Evolutionary conservation across 345 rosid genomes (phyloP).

Genomic region (Mallotus nudiflorus): DNA sequence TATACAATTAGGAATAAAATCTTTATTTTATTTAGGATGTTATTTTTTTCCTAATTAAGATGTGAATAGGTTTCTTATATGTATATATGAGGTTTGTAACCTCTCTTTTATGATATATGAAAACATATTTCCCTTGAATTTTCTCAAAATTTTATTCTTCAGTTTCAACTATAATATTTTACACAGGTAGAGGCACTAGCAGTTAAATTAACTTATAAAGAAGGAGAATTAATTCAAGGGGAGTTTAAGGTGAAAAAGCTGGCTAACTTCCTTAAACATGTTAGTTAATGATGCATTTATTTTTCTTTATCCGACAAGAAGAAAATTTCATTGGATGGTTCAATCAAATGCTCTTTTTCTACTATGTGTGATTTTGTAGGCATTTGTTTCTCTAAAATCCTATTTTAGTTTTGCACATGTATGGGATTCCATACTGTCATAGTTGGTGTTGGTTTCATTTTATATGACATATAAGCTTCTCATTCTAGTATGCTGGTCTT

Average conservation of each 20-base stretch:
- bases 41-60: too few relatives aligned
- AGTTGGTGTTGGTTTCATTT: not conserved
- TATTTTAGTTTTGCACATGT: too few relatives aligned
- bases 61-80: too few relatives aligned
- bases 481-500: not conserved
- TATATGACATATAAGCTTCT: not conserved
- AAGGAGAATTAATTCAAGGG: constrained; percentile 94
- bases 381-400: not conserved
- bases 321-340: not conserved
- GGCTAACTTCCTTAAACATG: constrained; percentile 93
- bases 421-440: not conserved
- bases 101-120: too few relatives aligned
- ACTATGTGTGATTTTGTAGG: not conserved
- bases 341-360: not conserved
- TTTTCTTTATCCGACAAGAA: not conserved
- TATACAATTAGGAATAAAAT: too few relatives aligned
- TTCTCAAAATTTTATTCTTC: too few relatives aligned
- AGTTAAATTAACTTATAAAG: constrained; percentile 93
- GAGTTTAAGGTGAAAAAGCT: constrained; percentile 96
- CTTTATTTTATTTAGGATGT: too few relatives aligned
- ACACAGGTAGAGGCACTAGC: constrained; percentile 94
- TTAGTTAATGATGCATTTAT: constrained; percentile 15
- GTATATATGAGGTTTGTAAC: too few relatives aligned
- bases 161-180: too few relatives aligned
- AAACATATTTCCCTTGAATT: too few relatives aligned